phyloP scores from a whole-genome alignment of 2,329 filamentous ascomycete genomes.

The Penicillium sp. region DNA sequence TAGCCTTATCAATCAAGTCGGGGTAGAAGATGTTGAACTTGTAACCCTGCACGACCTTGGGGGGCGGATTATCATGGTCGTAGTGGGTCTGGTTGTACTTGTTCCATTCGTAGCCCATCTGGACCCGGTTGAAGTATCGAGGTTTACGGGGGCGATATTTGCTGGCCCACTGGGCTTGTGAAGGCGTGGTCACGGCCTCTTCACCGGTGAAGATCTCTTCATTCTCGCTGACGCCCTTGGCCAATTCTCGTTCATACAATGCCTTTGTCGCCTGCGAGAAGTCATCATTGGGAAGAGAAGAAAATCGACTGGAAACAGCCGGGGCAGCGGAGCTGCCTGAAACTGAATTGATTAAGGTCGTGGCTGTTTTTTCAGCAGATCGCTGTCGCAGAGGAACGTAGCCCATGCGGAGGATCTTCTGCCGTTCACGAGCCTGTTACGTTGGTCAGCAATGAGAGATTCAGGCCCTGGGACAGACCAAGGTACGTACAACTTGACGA shows the following conservation, averaged over 20 bases:
- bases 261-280: slow-evolving; percentile 84
- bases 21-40: slow-evolving; percentile 99
- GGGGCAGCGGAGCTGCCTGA: slow-evolving; percentile 45
- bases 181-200: slow-evolving; percentile 66
- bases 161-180: slow-evolving; percentile 73
- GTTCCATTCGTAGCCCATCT: slow-evolving; percentile 99
- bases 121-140: slow-evolving; percentile 94
- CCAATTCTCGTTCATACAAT: slow-evolving; percentile 87
- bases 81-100: slow-evolving; percentile 99
- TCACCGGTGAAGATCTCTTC: slow-evolving; percentile 95
- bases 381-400: slow-evolving; percentile 62
- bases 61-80: slow-evolving; percentile 95
- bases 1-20: slow-evolving; percentile 90
- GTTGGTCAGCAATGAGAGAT: slow-evolving; percentile 8
- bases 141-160: slow-evolving; percentile 90
- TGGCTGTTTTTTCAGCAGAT: slow-evolving; percentile 33
- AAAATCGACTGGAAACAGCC: slow-evolving; percentile 65
- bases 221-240: slow-evolving; percentile 84
- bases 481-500: slow-evolving; percentile 49
- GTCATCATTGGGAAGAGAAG: slow-evolving; percentile 68
- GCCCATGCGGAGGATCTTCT: slow-evolving; percentile 62
- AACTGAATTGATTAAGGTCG: slow-evolving; percentile 32
- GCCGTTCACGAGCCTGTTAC: slow-evolving; percentile 53
- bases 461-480: background rate
- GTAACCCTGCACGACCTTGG: slow-evolving; percentile 97